Base-by-base conservation (phyloP, 768 basidiomycete species). In the Leccinum boreale region DNA sequence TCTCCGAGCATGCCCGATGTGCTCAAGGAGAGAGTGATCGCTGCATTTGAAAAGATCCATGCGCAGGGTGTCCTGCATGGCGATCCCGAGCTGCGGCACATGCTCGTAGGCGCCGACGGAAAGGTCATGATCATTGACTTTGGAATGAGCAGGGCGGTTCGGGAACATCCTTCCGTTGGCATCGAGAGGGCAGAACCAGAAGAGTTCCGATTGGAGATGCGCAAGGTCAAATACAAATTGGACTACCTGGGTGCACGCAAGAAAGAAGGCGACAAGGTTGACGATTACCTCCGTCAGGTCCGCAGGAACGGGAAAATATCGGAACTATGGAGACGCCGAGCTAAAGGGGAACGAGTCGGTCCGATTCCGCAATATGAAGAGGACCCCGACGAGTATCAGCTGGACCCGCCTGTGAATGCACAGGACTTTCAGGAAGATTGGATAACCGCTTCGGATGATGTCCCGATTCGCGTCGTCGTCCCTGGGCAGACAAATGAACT, bases 81-180 rank as follows among this genome's bases (percentile, higher is more conserved):
- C 15, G 78, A 77, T 59, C 69, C 78, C 1, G 77, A 78, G 52
- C 74, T 80, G 29, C 73, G 77, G 11, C 80, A 85, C 55, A 80
- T 86, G 69, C 75, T 85, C 56, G 77, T 86, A 23, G 78, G 79
- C 3, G 81, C 74, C 1, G 81, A 85, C 62, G 80, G 77, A 50
- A 74, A 73, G 39, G 78, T 85, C 26, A 81, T 76, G 46, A 71
- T 86, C 51, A 79, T 82, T 62, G 79, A 86, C 67, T 85, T 86
- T 66, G 77, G 81, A 44, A 69, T 73, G 47, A 77, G 76, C 58
- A 65, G 70, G 39, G 71, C 72, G 8, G 53, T 59, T 2, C 58
- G 58, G 23, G 69, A 74, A 19, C 69, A 73, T 24, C 31, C 71
- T 4, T 65, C 69, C 0, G 55, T 81, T 4, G 67, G 68, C 15